These are phyloP conservation scores for Xylaria multiplex DNA, from an alignment of 2,329 filamentous ascomycete genomes.

Conservation along the genomic window DNA sequence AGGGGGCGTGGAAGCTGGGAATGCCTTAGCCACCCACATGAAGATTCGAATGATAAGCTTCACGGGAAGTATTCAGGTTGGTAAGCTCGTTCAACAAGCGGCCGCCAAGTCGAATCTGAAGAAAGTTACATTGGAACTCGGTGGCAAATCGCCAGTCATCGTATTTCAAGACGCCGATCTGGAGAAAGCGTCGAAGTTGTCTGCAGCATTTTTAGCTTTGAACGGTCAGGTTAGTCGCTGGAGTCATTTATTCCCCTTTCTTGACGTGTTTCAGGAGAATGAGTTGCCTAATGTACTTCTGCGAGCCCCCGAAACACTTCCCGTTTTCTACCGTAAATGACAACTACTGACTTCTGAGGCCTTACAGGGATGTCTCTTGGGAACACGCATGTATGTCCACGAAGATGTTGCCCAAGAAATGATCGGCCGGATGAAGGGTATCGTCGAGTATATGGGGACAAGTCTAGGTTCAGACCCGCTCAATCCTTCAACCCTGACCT, in stretches of 20 bases:
- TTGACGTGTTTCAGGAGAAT: too few species aligned
- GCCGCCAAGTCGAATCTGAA: constrained; percentile 72
- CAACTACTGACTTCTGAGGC: too few species aligned
- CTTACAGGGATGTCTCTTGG: constrained; percentile 54
- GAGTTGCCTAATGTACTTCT: too few species aligned
- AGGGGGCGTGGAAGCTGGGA: constrained; percentile 74
- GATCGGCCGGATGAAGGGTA: constrained; percentile 64
- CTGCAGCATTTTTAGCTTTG: constrained; percentile 37
- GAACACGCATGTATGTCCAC: constrained; percentile 68
- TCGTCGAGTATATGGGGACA: constrained; percentile 53
- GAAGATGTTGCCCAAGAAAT: constrained; percentile 64
- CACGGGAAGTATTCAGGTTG: constrained; percentile 78
- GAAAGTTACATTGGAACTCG: constrained; percentile 73
- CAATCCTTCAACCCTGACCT: constrained; percentile 49
- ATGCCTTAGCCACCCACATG: constrained; percentile 72
- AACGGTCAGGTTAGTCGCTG: constrained; percentile 33
- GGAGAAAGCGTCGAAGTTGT: constrained; percentile 68
- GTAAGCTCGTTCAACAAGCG: constrained; percentile 76
- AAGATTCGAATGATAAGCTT: constrained; percentile 79
- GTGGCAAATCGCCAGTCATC: constrained; percentile 73
- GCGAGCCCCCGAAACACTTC: too few species aligned
- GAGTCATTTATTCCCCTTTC: too few species aligned
- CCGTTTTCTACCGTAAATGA: too few species aligned
- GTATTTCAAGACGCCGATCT: constrained; percentile 74
- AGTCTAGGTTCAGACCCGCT: constrained; percentile 51